Evolutionary conservation across 169 alveolate species (phyloP).

Genomic region (Gregarina niphandrodes): DNA sequence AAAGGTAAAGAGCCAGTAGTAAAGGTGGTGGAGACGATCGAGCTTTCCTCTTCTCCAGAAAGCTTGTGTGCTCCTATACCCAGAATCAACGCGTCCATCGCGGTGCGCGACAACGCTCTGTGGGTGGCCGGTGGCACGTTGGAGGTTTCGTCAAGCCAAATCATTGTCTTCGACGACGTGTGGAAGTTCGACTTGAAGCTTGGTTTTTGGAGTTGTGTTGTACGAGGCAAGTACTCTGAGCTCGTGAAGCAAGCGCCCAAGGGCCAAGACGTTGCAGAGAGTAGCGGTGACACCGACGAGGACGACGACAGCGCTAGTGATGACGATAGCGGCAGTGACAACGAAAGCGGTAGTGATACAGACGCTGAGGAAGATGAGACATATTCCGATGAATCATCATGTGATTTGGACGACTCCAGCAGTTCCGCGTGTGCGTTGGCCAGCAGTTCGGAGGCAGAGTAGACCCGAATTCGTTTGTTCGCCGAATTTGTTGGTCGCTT

Average conservation of each 20-base stretch:
- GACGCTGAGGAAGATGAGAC: too few relatives aligned
- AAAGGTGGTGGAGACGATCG: background rate
- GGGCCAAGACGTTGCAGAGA: constrained; percentile 10
- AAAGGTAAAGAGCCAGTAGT: background rate
- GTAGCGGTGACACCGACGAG: constrained; percentile 18
- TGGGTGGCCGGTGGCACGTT: constrained; percentile 37
- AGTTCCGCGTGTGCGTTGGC: too few relatives aligned
- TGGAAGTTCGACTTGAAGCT: constrained; percentile 39
- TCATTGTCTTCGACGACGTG: constrained; percentile 39
- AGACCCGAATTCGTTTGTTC: too few relatives aligned
- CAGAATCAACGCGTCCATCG: constrained; percentile 30
- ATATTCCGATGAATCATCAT: too few relatives aligned
- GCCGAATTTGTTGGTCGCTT: too few relatives aligned
- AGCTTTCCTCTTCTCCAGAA: background rate
- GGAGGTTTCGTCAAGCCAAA: constrained; percentile 32
- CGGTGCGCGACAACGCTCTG: constrained; percentile 21
- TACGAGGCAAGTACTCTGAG: constrained; percentile 28
- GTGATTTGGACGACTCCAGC: too few relatives aligned
- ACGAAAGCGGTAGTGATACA: too few relatives aligned
- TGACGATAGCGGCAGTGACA: too few relatives aligned
- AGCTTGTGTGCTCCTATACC: constrained; percentile 21
- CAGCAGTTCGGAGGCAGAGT: too few relatives aligned
- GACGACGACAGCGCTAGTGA: constrained; percentile 15
- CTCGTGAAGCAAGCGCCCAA: constrained; percentile 23
- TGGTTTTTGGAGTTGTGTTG: constrained; percentile 33